Base-by-base conservation (phyloP, 2,329 filamentous ascomycete genomes). In the Arthroderma sp. region DNA sequence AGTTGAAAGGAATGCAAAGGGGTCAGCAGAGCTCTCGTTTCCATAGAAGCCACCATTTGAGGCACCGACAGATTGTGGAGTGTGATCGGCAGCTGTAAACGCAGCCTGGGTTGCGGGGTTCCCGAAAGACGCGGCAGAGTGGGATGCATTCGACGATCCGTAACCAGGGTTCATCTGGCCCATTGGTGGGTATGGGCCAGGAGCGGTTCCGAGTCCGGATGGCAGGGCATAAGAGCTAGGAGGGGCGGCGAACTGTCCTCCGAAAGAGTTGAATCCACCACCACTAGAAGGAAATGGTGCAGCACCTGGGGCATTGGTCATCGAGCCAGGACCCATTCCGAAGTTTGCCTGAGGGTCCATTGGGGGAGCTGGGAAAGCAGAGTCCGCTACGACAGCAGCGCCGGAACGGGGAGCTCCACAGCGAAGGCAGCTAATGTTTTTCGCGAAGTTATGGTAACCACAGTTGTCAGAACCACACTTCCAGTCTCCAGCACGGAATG, bases 391-490 rank as follows among this genome's bases (percentile, higher is more conserved):
- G 42, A 98, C 85, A 10, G 89, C 88, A 48, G 91, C 91, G 51
- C 85, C 86, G 49, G 89, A 89, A 56, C 91, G 86, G 64, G 87
- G 93, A 43, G 89, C 91, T 63, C 91, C 91, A 61, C 91, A 98
- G 48, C 91, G 85, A 51, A 98, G 78, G 66, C 91, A 98, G 68
- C 86, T 94, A 47, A 96, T 89, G 58, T 98, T 98, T 77, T 98
- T 98, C 50, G 91, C 91, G 62, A 98, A 98, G 71, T 98, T 98
- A 72, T 98, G 91, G 66, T 98, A 98, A 47, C 85, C 86, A 63
- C 91, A 98, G 33, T 88, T 87, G 60, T 98, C 91, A 53, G 91
- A 91, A 46, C 91, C 91, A 60, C 91, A 98, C 68, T 95, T 95
- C 91, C 91, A 98, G 61, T 98, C 91, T 59, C 91, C 91, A 45